These are phyloP conservation scores for Bruguiera hainesii DNA, from an alignment of 441 rosid species.

Conservation along the genomic window DNA sequence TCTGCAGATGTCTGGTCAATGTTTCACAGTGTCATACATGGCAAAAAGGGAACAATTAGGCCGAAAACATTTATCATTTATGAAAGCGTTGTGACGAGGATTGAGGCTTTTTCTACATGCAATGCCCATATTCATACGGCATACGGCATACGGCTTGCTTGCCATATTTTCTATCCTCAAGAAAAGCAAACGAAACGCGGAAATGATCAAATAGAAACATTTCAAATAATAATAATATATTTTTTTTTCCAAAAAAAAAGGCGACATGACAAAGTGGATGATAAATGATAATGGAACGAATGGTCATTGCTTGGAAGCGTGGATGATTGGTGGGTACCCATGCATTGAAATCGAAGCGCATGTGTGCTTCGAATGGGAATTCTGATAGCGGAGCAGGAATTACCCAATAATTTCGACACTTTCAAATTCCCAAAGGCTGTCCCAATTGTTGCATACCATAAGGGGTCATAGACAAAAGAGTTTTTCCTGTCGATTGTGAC, in stretches of 20 bases:
- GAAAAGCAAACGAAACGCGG: not conserved
- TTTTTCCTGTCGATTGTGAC: conserved; percentile 19
- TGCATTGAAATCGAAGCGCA: not conserved
- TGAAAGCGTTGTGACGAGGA: too few relatives aligned
- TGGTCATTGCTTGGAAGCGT: conserved; percentile 8
- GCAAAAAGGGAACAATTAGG: too few relatives aligned
- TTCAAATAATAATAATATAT: too few relatives aligned
- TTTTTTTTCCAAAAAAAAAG: too few relatives aligned
- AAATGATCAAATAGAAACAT: not conserved
- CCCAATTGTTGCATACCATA: conserved; percentile 31
- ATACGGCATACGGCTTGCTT: too few relatives aligned
- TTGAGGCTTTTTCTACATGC: too few relatives aligned
- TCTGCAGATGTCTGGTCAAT: too few relatives aligned
- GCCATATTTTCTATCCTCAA: not conserved
- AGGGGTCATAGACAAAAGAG: conserved; percentile 23
- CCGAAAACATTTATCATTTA: too few relatives aligned
- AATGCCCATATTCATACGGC: too few relatives aligned
- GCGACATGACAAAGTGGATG: not conserved
- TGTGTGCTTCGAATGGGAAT: not conserved
- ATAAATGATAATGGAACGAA: conserved; percentile 6
- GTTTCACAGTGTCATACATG: too few relatives aligned
- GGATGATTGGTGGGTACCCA: conserved; percentile 15
- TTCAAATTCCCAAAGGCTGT: conserved; percentile 1
- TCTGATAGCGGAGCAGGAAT: not conserved
- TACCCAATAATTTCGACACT: not conserved